Evolutionary conservation across 208 protist genomes (phyloP).

Genomic region (Leishmania turanica): DNA sequence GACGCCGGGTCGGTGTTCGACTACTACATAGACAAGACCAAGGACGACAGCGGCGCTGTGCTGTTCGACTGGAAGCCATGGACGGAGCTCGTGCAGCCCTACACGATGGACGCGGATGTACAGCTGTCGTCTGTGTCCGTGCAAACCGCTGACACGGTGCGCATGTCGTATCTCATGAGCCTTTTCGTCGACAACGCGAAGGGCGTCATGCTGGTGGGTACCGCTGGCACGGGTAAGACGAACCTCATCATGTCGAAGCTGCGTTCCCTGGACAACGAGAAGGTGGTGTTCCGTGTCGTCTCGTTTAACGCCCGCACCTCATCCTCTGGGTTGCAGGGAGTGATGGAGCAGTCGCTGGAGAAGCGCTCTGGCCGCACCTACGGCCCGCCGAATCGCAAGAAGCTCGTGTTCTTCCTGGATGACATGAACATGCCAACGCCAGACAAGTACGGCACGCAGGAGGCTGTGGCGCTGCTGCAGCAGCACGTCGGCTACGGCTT

Average conservation of each 20-base stretch:
- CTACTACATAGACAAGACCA: constrained; percentile 94
- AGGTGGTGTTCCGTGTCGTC: constrained; percentile 93
- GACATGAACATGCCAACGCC: constrained; percentile 99
- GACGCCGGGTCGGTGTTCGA: constrained; percentile 95
- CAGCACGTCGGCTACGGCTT: constrained; percentile 98
- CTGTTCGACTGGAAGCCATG: constrained; percentile 93
- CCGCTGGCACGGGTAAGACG: constrained; percentile 98
- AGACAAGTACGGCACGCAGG: constrained; percentile 98
- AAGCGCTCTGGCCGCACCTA: constrained; percentile 97
- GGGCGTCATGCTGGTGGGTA: constrained; percentile 97
- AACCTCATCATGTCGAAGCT: constrained; percentile 97
- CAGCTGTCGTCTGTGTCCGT: constrained; percentile 94
- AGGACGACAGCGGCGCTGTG: constrained; percentile 77
- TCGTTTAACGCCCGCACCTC: constrained; percentile 97
- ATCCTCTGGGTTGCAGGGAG: constrained; percentile 92
- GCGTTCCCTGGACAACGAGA: constrained; percentile 89
- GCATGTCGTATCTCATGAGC: constrained; percentile 96
- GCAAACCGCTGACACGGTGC: constrained; percentile 95
- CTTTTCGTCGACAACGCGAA: constrained; percentile 93
- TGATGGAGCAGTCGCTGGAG: constrained; percentile 97
- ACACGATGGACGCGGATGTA: constrained; percentile 84
- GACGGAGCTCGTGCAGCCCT: constrained; percentile 93
- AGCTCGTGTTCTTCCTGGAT: constrained; percentile 98
- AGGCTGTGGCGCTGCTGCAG: constrained; percentile 96
- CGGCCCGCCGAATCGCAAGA: constrained; percentile 96